phyloP scores from a whole-genome alignment of 164 flowering plant genomes.

The Cinnamomum micranthum region DNA sequence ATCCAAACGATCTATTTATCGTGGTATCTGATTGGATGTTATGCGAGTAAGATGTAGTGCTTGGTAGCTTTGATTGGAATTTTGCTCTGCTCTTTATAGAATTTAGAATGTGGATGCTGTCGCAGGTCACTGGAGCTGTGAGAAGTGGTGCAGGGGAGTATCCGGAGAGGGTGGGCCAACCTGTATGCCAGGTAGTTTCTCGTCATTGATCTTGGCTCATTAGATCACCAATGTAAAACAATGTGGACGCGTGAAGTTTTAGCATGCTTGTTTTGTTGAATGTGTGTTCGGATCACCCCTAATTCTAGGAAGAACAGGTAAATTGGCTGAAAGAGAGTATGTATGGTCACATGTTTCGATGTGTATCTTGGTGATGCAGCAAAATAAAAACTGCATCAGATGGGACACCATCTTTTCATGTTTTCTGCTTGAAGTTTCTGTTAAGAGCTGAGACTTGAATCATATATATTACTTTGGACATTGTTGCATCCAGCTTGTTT shows the following conservation, averaged over 20 bases:
- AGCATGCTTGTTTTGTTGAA: not conserved
- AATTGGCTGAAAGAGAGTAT: too few species aligned
- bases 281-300: not conserved
- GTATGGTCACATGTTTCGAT: too few species aligned
- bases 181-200: slow-evolving; percentile 73
- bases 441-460: too few species aligned
- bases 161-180: slow-evolving; percentile 86
- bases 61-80: not conserved
- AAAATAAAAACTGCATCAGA: too few species aligned
- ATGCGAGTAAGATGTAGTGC: not conserved
- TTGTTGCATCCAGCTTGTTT: too few species aligned
- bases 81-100: not conserved
- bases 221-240: not conserved
- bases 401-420: too few species aligned
- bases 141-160: slow-evolving; percentile 49
- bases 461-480: too few species aligned
- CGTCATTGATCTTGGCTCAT: not conserved
- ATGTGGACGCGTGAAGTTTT: not conserved
- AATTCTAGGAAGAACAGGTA: not conserved
- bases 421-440: too few species aligned
- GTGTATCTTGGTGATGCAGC: too few species aligned
- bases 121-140: slow-evolving; percentile 54
- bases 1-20: not conserved
- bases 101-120: not conserved
- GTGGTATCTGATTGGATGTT: not conserved